Base-by-base conservation (phyloP, 1,284 basidiomycete species). In the Rugosomyces carneus region DNA sequence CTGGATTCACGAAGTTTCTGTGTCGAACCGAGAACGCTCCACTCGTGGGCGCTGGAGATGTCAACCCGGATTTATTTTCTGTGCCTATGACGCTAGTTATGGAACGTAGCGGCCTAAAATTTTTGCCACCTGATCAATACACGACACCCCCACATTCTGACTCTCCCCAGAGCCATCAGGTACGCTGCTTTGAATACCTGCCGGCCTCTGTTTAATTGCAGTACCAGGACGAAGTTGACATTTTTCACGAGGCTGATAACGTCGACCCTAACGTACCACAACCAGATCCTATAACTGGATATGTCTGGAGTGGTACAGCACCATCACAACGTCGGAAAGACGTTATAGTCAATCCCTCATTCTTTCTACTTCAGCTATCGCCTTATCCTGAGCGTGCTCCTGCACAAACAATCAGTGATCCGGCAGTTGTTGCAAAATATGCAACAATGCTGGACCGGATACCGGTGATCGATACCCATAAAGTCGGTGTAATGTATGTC, bases 391-490 rank as follows among this genome's bases (percentile, higher is more conserved):
- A 67, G 38, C 59, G 60, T 20, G 54, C 68, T 4, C 53, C 60
- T 26, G 57, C 70, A 36, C 73, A 69, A 42, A 68, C 74, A 44
- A 78, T 88, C 39, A 70, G 76, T 1, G 80, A 91, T 29, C 66
- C 80, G 2, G 62, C 71, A 1, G 57, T 62, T 18, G 64, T 84
- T n/a, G 64, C 73, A 2, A 62, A 64, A 19, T 78, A 84, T 55
- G 73, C 94, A 54, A 73, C 79, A 11, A 78, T 75, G 3, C 75
- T 99, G 26, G 93, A 98, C 58, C 75, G 80, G 36, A 88, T 89
- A 43, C 93, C 94, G 0, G 93, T 98, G 51, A 96, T 99, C 53
- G 96, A 99, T 65, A 95, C 93, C 1, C 91, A 97, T 69, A 95
- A 96, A 67, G 89, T 99, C 34, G 96, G 93, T 2, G 89, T 99